Base-by-base conservation (phyloP, 2,329 filamentous ascomycete genomes). In the Pseudogymnoascus destructans region DNA sequence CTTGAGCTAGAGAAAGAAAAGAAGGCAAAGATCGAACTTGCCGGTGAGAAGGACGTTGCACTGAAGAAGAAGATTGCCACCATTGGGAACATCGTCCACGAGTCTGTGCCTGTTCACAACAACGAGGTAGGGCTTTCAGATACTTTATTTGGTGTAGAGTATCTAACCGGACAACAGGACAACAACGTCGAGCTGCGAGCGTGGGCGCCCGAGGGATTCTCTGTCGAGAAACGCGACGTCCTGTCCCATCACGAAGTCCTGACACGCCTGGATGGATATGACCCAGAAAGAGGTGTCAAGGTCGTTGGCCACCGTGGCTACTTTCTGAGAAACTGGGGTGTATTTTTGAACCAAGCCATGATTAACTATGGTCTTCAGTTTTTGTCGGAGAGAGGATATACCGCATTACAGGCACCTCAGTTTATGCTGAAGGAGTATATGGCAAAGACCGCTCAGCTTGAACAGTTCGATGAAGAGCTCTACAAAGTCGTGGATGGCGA, bases 161-260 rank as follows among this genome's bases (percentile, higher is more conserved):
- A 25, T 38, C 17, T 61, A 35, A 56, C 21, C 17, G 6, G 7
- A 15, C 15, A 40, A 27, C 63, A 79, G 80, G 90, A 93, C 70
- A 81, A 95, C 77, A 97, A 98, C 72, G 77, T 75, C 40, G 72
- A 90, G 30, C 77, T 88, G 65, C 81, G 84, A 67, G 86, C 79
- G 27, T 98, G 91, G 91, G 80, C 82, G 4, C 92, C 92, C 0
- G 84, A 89, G 64, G 85, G 84, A 57, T 79, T 85, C 60, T 79
- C 75, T 19, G 81, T 87, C 55, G 82, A 90, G 73, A 91, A 91
- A 77, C 81, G 82, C 66, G 79, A 86, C 59, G 76, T 80, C 62
- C 85, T 97, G 62, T 95, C 91, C 57, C 93, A 98, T 72, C 93
- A 98, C 72, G 92, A 97, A 70, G 90, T 98, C 58, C 81, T 97